These are phyloP conservation scores for Crucihimalaya himalaica DNA, from an alignment of 345 rosid species.

Conservation along the genomic window DNA sequence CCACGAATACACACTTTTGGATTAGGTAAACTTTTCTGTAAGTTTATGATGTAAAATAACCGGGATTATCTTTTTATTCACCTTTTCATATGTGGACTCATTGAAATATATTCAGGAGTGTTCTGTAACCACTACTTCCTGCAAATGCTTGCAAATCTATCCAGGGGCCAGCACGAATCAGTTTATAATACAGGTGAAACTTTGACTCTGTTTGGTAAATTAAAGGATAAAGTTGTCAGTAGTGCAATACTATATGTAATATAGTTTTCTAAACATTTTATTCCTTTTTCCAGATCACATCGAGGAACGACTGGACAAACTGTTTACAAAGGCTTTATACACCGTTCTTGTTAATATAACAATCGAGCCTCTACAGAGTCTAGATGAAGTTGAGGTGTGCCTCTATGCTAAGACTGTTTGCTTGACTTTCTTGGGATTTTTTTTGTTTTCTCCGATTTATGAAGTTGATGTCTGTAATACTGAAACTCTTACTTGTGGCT, in stretches of 20 bases:
- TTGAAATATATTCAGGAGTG: constrained; percentile 54
- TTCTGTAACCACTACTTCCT: constrained; percentile 94
- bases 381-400: constrained; percentile 76
- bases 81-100: constrained; percentile 5
- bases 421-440: not conserved
- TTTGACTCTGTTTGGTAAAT: not conserved
- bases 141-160: constrained; percentile 63
- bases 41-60: not conserved
- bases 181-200: constrained; percentile 49
- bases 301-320: constrained; percentile 53
- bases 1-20: constrained; percentile 85
- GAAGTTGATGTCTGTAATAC: not conserved
- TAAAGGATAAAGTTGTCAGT: not conserved
- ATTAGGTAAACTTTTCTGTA: constrained; percentile 56
- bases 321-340: constrained; percentile 59
- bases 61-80: not conserved
- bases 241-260: not conserved
- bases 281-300: constrained; percentile 56
- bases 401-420: constrained; percentile 20
- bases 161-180: constrained; percentile 74
- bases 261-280: not conserved
- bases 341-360: constrained; percentile 59
- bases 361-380: constrained; percentile 60
- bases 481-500: constrained; percentile 25
- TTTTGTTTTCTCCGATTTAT: not conserved